Base-by-base conservation (phyloP, 306 rosid species). In the Cercis canadensis region DNA sequence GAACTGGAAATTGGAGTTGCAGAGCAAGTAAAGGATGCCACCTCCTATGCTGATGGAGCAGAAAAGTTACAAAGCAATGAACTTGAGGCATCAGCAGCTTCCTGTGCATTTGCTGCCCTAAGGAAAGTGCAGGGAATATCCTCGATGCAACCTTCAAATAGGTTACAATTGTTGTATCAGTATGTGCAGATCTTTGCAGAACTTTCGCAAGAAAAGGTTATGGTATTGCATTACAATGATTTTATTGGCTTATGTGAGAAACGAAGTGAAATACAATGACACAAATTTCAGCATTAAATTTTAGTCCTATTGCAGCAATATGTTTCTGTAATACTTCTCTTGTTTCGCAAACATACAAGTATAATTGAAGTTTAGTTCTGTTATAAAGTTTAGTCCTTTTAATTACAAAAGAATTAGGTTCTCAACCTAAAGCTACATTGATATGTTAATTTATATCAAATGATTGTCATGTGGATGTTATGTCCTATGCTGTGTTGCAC, bases 131-230 rank as follows among this genome's bases (percentile, higher is more conserved):
- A 81, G 46, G 85, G 85, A 34, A 76, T 82, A 55, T 83, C 95
- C 32, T 80, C 82, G 33, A 75, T 70, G 71, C 85, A 80, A 65
- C 90, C 91, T 73, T 89, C 91, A 4, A 81, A 85, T 66, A 86
- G 87, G 77, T 78, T 91, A 62, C 77, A 82, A 58, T 75, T 85
- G 76, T 72, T 89, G 75, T 81, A 82, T 85, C 89, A 79, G 76
- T 88, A 86, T 63, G 75, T 82, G 76, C 85, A 80, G 77, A 83
- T 82, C 81, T 89, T 95, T 58, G 79, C 75, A 4, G 96, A 89
- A 47, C 79, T 95, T 40, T 83, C 96, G 0, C 81, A 75, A 73
- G 92, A 95, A 75, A 86, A 85, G 88, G 99, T 86, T 64, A 24
- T 24, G 29, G 29, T 24, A 24, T 24, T 24, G 29, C 29, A 1